Conservation (phyloP, 106 monocot species). For the Platanthera guangdongensis region DNA sequence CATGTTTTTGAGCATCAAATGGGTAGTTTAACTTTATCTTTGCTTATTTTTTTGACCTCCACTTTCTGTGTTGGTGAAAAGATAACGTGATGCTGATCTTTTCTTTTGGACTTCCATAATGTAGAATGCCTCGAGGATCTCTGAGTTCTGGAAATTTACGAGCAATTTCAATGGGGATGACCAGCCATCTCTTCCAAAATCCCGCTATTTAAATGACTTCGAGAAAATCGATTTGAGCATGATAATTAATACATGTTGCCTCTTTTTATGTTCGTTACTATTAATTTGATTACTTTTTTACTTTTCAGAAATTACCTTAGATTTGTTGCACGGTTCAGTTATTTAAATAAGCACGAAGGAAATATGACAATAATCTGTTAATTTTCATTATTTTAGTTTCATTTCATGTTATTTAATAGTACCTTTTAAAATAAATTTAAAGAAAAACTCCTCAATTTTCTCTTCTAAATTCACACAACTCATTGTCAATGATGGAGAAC, state of each 20-base stretch:
- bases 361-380: background rate
- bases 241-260: background rate
- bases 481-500: no score
- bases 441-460: no score
- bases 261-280: background rate
- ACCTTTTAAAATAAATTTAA: no score
- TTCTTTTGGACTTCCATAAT: conserved; percentile 2
- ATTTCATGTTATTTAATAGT: no score
- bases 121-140: conserved; percentile 52
- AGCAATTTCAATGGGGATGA: conserved; percentile 23
- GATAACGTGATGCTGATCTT: conserved; percentile 5
- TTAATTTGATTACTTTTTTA: background rate
- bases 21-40: conserved; percentile 37
- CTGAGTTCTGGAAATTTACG: conserved; percentile 60
- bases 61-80: background rate
- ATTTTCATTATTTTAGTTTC: no score
- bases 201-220: conserved; percentile 94
- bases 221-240: conserved; percentile 38
- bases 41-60: conserved; percentile 6
- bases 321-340: background rate
- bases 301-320: background rate
- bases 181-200: conserved; percentile 47
- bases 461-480: no score
- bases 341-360: background rate
- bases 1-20: conserved; percentile 49